A percentile compares a stretch with the other conserved stretches of the same genome.
phyloP scores from a whole-genome alignment of 2,329 filamentous ascomycete genomes.

The Alternaria infectoria region DNA sequence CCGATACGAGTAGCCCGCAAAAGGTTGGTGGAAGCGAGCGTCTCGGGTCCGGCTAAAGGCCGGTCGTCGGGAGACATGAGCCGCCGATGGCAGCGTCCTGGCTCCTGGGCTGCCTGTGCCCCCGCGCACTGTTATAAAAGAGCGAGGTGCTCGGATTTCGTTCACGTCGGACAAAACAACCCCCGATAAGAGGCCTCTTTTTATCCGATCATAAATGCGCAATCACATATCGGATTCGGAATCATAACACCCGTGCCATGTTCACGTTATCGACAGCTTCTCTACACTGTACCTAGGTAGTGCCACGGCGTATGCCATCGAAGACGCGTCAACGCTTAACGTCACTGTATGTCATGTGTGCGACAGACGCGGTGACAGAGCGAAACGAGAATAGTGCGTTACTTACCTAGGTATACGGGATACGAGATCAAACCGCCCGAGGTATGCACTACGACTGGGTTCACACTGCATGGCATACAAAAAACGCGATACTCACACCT shows the following conservation, averaged over 20 bases:
- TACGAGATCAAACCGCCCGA: background rate
- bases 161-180: background rate
- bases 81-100: background rate
- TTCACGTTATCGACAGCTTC: background rate
- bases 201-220: background rate
- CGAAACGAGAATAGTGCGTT: background rate
- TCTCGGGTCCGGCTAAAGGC: background rate
- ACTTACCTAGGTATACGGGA: background rate
- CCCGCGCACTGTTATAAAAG: background rate
- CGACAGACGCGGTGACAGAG: background rate
- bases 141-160: background rate
- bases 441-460: background rate
- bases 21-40: background rate
- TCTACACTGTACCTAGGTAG: background rate
- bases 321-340: background rate
- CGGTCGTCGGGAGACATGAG: background rate
- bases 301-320: background rate
- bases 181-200: background rate
- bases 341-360: background rate
- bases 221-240: background rate
- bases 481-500: background rate
- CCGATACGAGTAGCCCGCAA: background rate
- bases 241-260: background rate
- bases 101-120: background rate
- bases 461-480: background rate